Conservation (phyloP, 2,329 filamentous ascomycete species). For the Aspergillus sp. region DNA sequence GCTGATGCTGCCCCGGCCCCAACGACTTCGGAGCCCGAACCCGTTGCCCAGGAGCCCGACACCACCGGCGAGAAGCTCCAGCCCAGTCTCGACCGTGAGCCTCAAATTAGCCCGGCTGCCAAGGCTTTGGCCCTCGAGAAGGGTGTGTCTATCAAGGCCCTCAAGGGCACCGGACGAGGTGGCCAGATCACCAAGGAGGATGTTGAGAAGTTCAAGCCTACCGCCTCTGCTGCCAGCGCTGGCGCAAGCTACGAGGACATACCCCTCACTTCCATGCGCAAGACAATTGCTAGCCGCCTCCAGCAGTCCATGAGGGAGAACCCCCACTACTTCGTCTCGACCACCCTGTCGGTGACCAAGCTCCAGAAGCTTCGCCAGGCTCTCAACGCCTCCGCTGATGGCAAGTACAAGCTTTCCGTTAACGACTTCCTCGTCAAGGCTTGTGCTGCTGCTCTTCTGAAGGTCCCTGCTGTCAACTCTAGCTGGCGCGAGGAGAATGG, state of each 20-base stretch:
- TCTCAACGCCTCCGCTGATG: constrained; percentile 81
- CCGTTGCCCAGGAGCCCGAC: constrained; percentile 61
- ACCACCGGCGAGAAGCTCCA: constrained; percentile 73
- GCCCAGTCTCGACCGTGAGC: constrained; percentile 76
- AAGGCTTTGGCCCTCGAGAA: constrained; percentile 82
- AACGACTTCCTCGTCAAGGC: constrained; percentile 99
- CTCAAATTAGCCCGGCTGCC: constrained; percentile 66
- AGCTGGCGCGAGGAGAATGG: constrained; percentile 81
- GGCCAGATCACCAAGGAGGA: constrained; percentile 89
- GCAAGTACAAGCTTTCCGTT: constrained; percentile 98
- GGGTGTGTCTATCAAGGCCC: constrained; percentile 66
- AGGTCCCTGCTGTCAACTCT: constrained; percentile 93
- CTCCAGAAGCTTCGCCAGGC: constrained; percentile 93
- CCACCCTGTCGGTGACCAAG: constrained; percentile 86
- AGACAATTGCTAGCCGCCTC: constrained; percentile 90
- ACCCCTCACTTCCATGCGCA: constrained; percentile 89
- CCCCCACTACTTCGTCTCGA: constrained; percentile 96
- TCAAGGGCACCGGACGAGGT: constrained; percentile 83
- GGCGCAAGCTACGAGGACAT: constrained; percentile 75
- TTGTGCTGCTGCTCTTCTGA: constrained; percentile 78
- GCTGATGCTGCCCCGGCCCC: constrained; percentile 44
- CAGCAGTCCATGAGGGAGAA: constrained; percentile 86
- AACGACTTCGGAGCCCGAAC: constrained; percentile 55
- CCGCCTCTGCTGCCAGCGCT: constrained; percentile 46
- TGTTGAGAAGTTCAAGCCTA: constrained; percentile 76